A percentile compares a stretch with the other conserved stretches of the same genome.
Conservation (phyloP, 2,329 filamentous ascomycete species). For the Fusarium sp. region DNA sequence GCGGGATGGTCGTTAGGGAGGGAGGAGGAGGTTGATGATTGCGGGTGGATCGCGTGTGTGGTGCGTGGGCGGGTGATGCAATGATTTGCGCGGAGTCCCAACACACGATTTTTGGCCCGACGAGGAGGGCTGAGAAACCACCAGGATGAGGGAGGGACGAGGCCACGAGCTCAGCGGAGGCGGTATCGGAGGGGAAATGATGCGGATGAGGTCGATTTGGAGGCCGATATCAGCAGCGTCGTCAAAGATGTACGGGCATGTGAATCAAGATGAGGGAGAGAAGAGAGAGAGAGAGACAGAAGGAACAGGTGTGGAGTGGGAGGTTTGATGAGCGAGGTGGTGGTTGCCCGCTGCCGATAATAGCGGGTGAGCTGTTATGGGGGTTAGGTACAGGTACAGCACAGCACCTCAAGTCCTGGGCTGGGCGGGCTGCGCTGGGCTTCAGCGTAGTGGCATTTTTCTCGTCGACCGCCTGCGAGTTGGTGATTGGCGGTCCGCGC, state of each 20-base stretch:
- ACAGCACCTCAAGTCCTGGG: background rate
- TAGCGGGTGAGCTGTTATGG: slow-evolving; percentile 20
- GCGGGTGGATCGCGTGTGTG: slow-evolving; percentile 45
- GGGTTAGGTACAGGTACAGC: background rate
- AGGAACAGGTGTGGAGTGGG: slow-evolving; percentile 28
- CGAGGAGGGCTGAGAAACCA: slow-evolving; percentile 26
- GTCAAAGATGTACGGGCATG: slow-evolving; percentile 32
- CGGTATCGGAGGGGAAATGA: slow-evolving; percentile 18
- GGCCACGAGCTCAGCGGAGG: slow-evolving; percentile 25
- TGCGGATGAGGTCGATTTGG: slow-evolving; percentile 30
- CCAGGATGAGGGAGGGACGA: slow-evolving; percentile 5
- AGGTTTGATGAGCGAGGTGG: slow-evolving; percentile 31
- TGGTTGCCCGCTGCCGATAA: background rate
- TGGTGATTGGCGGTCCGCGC: background rate
- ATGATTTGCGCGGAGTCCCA: slow-evolving; percentile 47
- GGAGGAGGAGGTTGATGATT: slow-evolving; percentile 37
- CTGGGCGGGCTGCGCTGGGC: background rate
- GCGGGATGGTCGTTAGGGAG: slow-evolving; percentile 36
- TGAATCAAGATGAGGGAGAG: slow-evolving; percentile 44
- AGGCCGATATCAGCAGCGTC: slow-evolving; percentile 32
- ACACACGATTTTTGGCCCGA: slow-evolving; percentile 44
- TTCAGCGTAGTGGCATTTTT: background rate
- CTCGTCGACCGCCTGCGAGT: background rate
- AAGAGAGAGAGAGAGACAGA: slow-evolving; percentile 17
- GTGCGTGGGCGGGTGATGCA: slow-evolving; percentile 44